Evolutionary conservation across 306 rosid genomes (phyloP), one percentile per base, ranked within the genome.

Genomic region (Trifolium subterraneum): DNA sequence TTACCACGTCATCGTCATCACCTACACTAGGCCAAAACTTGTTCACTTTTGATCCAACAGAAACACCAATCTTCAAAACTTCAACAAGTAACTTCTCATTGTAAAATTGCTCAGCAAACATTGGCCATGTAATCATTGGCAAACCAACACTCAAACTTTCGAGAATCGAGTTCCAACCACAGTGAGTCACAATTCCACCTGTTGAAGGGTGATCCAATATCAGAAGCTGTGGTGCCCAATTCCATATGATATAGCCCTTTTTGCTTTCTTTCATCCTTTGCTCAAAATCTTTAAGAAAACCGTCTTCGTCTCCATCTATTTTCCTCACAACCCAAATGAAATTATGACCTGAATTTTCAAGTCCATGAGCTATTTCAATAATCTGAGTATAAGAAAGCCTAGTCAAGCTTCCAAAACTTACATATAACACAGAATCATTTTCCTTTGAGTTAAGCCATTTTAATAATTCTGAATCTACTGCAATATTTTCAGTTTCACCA

Each of bases 81-180:
- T 78, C 73, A 64, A 38, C 67, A 6, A 78, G 1, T 67, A 78
- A 42, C 77, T 31, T 71, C 73, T 78, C 82, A 78, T 78, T 71
- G 51, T 78, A 78, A 51, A 78, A 78, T 14, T 78, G 82, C 48
- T 78, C 82, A 5, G 82, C 67, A 54, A 78, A 78, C 68, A 63
- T 71, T 2, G 82, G 82, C 82, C 82, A 78, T 18, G 82, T 18
- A 5, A 78, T 19, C 82, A 78, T 78, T 41, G 78, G 78, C 68
- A 71, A 52, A 42, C 82, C 61, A 42, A 4, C 20, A 52, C 16
- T 62, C 29, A 78, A 6, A 45, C 81, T 63, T 70, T 78, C 81
- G 25, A 69, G 76, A 2, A 62, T 78, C 0, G 77, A 61, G 42
- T 78, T 71, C 82, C 78, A 71, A 18, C 82, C 82, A 71, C 82